Evolutionary conservation across 2,329 filamentous ascomycete species (phyloP), one percentile per base, ranked within the genome.

Genomic region (Rasamsonia emersonii): DNA sequence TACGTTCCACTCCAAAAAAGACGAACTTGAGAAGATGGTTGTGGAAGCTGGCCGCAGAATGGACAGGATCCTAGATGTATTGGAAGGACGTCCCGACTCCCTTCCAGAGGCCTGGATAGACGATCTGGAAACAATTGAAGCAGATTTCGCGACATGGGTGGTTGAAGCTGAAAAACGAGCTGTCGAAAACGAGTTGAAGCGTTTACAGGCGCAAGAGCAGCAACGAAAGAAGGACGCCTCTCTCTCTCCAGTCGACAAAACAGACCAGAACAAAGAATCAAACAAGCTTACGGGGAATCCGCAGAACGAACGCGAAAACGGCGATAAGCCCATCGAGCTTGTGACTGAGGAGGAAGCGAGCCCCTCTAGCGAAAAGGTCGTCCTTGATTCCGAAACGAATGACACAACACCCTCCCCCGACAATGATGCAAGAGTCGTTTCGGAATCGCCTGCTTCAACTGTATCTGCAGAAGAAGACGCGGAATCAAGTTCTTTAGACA

Each of bases 91-190:
- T 33, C 70, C 81, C 25, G 91, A 98, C 49, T 85, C 82, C 0
- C 64, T 98, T 7, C 91, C 91, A 0, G 82, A 93, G 24, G 56
- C 65, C 17, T 98, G 89, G 91, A 75, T 96, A 35, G 85, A 93
- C 46, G 73, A 79, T 4, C 80, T 96, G 62, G 91, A 96, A 54
- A 60, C 63, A 0, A 66, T 93, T 4, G 91, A 98, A 55, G 66
- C 71, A 8, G 73, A 79, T 18, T 94, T 89, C 56, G 75, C 77
- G 5, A 72, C 78, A 15, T 98, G 91, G 91, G 76, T 79, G 25
- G 78, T 81, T 28, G 71, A 79, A 28, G 86, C 83, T 18, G 85
- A 93, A 50, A 71, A 71, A 38, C 79, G 73, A 46, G 71, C 88
- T n/a, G 67, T 79, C 30, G 76, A 84, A 43, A 71, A 75, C 14